A percentile compares a stretch with the other conserved stretches of the same genome.
Conservation (phyloP, 257 asterid genomes). For the Solanum stenotomum region DNA sequence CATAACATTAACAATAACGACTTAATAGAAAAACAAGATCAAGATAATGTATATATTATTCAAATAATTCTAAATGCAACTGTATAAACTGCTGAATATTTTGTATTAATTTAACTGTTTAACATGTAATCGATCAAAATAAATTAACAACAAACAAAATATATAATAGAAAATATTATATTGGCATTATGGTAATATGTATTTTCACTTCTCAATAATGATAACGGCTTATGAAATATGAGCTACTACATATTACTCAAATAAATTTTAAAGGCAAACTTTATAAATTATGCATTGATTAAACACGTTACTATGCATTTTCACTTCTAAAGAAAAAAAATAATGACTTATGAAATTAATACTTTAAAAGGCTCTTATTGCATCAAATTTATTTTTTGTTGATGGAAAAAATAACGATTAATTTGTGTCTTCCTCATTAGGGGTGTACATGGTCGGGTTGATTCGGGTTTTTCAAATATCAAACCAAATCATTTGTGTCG, state of each 20-base stretch:
- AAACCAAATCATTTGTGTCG: too few species aligned
- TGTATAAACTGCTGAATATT: neutral
- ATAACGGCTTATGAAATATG: neutral
- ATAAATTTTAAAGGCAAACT: neutral
- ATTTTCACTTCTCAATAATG: neutral
- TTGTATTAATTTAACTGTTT: neutral
- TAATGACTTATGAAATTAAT: too few species aligned
- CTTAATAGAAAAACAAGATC: neutral
- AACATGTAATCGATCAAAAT: neutral
- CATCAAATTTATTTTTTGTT: too few species aligned
- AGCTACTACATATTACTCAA: neutral
- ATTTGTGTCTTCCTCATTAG: neutral
- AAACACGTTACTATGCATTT: neutral
- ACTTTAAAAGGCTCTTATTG: too few species aligned
- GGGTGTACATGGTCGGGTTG: too few species aligned
- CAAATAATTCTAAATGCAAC: neutral
- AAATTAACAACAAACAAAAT: neutral
- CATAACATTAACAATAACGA: neutral
- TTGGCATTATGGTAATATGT: neutral
- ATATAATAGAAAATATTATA: neutral
- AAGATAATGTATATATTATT: neutral
- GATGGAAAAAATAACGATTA: neutral
- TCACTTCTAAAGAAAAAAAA: neutral
- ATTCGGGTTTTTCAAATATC: too few species aligned
- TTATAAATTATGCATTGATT: neutral